phyloP scores from a whole-genome alignment of 768 basidiomycete species.

The Gelatoporia subvermispora region DNA sequence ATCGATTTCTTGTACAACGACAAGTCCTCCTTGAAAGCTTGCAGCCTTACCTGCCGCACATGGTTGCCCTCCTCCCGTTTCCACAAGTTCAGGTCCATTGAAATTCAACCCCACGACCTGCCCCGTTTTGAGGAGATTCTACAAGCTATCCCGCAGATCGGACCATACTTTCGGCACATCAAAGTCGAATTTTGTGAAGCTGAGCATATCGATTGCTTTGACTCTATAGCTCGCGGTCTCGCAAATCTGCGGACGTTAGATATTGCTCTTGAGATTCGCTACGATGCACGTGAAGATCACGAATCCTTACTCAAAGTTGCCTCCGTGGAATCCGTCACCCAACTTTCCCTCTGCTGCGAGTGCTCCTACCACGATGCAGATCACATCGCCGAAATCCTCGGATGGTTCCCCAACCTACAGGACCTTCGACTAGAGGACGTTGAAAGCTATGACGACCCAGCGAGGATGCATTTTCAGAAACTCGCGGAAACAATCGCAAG shows the following conservation, averaged over 20 bases:
- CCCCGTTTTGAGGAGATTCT: slow-evolving; percentile 14
- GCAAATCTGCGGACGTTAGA: slow-evolving; percentile 6
- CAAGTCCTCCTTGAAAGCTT: slow-evolving; percentile 3
- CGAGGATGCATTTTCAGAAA: too few species aligned
- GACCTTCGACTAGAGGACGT: slow-evolving; percentile 14
- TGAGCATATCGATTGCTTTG: neutral
- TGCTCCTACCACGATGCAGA: slow-evolving; percentile 21
- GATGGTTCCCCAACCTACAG: slow-evolving; percentile 16
- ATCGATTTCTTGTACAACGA: slow-evolving; percentile 12
- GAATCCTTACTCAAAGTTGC: neutral
- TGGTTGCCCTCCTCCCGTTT: slow-evolving; percentile 6
- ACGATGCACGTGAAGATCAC: slow-evolving; percentile 2
- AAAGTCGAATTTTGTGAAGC: neutral
- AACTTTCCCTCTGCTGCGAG: slow-evolving; percentile 15
- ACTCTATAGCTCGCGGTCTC: slow-evolving; percentile 7
- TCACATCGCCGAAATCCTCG: slow-evolving; percentile 17
- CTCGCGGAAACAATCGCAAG: too few species aligned
- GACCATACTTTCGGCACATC: slow-evolving; percentile 17
- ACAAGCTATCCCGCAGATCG: slow-evolving; percentile 11
- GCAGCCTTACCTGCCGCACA: slow-evolving; percentile 11
- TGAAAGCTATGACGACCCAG: too few species aligned
- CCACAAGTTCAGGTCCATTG: slow-evolving; percentile 11
- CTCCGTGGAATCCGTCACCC: slow-evolving; percentile 7
- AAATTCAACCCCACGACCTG: slow-evolving; percentile 2
- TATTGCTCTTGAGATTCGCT: slow-evolving; percentile 4